Percentiles rank a stretch among this genome's conserved stretches.
Conservation (phyloP, 2,329 filamentous ascomycete species). For the Fusarium marasasianum region DNA sequence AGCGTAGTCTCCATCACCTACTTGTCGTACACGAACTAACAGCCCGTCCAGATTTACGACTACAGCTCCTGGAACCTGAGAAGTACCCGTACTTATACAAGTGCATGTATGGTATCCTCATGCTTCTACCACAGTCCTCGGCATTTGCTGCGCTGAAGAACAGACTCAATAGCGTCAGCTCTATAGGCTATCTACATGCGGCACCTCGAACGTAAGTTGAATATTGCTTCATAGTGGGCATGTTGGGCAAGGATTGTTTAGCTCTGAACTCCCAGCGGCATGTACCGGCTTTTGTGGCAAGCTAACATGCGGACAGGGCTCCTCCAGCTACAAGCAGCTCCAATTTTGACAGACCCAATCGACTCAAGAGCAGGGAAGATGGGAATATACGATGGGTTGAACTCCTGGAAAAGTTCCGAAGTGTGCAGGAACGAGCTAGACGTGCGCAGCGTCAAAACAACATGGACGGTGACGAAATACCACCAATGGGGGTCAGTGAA, state of each 20-base stretch:
- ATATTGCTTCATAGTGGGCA: neutral
- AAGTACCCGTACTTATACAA: conserved; percentile 96
- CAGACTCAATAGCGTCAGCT: conserved; percentile 93
- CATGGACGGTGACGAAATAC: conserved; percentile 60
- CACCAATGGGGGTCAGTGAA: conserved; percentile 55
- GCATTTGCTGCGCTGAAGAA: conserved; percentile 98
- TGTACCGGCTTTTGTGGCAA: neutral
- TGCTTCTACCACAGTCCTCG: conserved; percentile 97
- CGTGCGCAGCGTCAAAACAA: conserved; percentile 69
- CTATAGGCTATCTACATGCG: conserved; percentile 93
- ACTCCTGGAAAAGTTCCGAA: conserved; percentile 92
- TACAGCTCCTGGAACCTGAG: conserved; percentile 95
- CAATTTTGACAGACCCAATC: conserved; percentile 76
- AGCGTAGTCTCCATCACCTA: conserved; percentile 44
- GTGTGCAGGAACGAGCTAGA: conserved; percentile 86
- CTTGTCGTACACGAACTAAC: neutral
- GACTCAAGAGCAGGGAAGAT: conserved; percentile 85
- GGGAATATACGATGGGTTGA: conserved; percentile 90
- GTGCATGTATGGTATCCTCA: conserved; percentile 94
- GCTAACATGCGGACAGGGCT: conserved; percentile 47
- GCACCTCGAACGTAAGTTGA: conserved; percentile 74
- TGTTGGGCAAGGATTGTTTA: neutral
- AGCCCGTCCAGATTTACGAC: conserved; percentile 75
- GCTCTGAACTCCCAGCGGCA: neutral
- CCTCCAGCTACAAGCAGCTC: conserved; percentile 60